Conservation (phyloP, 2,329 filamentous ascomycete genomes). For the Beauveria australis region DNA sequence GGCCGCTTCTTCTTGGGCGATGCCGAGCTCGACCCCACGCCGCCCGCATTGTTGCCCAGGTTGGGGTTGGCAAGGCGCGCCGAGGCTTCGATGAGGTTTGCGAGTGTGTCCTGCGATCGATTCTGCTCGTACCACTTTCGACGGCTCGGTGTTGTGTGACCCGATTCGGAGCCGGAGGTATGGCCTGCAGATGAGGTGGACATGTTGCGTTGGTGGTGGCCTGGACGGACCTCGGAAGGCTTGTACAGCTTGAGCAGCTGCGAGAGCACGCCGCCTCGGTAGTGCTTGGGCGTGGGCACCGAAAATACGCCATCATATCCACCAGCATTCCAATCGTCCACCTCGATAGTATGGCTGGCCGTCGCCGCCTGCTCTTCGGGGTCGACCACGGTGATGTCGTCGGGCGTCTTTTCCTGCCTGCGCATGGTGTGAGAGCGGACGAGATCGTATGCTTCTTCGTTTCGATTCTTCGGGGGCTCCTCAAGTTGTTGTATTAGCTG, state of each 20-base stretch:
- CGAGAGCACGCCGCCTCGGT: slow-evolving; percentile 37
- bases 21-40: slow-evolving; percentile 5
- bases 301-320: slow-evolving; percentile 33
- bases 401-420: slow-evolving; percentile 2
- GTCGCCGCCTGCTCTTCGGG: slow-evolving; percentile 11
- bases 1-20: slow-evolving; percentile 24
- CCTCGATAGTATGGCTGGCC: slow-evolving; percentile 9
- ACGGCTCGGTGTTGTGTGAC: slow-evolving; percentile 33
- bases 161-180: slow-evolving; percentile 21
- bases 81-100: slow-evolving; percentile 40
- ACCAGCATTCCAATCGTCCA: slow-evolving; percentile 30
- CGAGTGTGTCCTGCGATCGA: slow-evolving; percentile 37
- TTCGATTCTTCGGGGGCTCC: slow-evolving; percentile 18
- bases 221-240: slow-evolving; percentile 21
- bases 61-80: slow-evolving; percentile 31
- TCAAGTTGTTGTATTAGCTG: slow-evolving; percentile 11
- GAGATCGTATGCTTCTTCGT: slow-evolving; percentile 33
- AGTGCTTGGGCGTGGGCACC: slow-evolving; percentile 32
- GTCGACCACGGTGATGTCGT: slow-evolving; percentile 15
- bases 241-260: slow-evolving; percentile 41
- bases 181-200: slow-evolving; percentile 5
- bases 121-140: slow-evolving; percentile 43
- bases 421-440: slow-evolving; percentile 32
- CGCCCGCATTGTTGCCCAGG: slow-evolving; percentile 14
- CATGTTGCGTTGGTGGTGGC: slow-evolving; percentile 17